Evolutionary conservation across 2,329 filamentous ascomycete species (phyloP), one percentile per base, ranked within the genome.

Genomic region (Monosporascus cannonballus): DNA sequence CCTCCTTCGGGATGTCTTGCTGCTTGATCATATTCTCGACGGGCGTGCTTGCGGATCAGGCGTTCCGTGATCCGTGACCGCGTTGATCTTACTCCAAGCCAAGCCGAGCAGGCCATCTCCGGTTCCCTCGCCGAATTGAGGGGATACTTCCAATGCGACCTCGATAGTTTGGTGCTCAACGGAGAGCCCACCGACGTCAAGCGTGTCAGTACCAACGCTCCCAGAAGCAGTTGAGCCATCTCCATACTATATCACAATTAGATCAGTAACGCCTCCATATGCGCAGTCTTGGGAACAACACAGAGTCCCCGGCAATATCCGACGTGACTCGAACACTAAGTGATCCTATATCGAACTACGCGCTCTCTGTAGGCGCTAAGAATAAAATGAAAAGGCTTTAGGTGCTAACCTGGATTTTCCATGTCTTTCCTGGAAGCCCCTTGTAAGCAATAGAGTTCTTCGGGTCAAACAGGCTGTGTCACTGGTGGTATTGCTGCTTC

Each of bases 101-200:
- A 90, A 76, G 4, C 86, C 86, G 2, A 89, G 73, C 2, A 89
- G 75, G 24, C 86, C 86, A 57, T 88, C 85, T 11, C 81, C 79
- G 6, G 75, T 71, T 47, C 77, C 74, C 50, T 76, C 64, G 17
- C 72, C 65, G 60, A 89, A 89, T 51, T 83, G 73, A 2, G 68
- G 58, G 0, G 85, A 86, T 47, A 89, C 65, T 6, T 72, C 67
- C 36, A 76, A 78, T 15, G 86, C 85, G 17, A 86, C 71, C 66
- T 89, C 85, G 52, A 90, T 73, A 18, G 80, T 76, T 69, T 89
- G 86, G 51, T 76, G 72, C 64, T 83, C 71, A 58, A 89, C 73
- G 11, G 69, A 67, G 15, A 89, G 69, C 4, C 84, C 83, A 30
- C 86, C 86, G 51, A 90, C 65, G 1, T 70, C 73, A 34, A 90